Conservation (phyloP, 805 yeast genomes). For the Sungouiozyma ichnusensis region DNA sequence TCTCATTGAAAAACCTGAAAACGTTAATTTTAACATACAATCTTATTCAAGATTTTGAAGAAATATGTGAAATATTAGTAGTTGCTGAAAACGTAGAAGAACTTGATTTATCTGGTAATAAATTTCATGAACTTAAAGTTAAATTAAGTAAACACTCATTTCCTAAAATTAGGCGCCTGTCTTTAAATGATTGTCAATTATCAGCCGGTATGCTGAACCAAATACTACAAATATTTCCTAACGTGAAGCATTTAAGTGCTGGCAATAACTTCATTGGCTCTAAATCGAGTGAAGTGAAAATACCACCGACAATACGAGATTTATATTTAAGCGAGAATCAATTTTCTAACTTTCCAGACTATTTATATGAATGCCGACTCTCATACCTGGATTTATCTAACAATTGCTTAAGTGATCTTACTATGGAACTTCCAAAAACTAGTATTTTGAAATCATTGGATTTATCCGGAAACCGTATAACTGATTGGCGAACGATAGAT, state of each 20-base stretch:
- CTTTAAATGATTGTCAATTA: conserved; percentile 18
- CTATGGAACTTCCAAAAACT: neutral
- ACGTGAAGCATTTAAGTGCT: conserved; percentile 16
- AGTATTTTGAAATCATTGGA: conserved; percentile 31
- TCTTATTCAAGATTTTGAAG: conserved; percentile 35
- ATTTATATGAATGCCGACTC: conserved; percentile 2
- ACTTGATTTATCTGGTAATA: conserved; percentile 17
- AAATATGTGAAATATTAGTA: conserved; percentile 31
- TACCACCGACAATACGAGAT: conserved; percentile 8
- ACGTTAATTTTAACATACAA: conserved; percentile 53
- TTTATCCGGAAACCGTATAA: conserved; percentile 40
- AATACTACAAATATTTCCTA: conserved; percentile 29
- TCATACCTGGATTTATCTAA: conserved; percentile 8
- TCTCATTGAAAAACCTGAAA: conserved; percentile 16
- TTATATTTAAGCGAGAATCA: conserved; percentile 11
- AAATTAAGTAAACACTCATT: neutral
- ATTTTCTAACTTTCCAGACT: conserved; percentile 9
- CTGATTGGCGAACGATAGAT: conserved; percentile 41
- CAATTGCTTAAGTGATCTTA: conserved; percentile 4
- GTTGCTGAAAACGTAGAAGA: conserved; percentile 4
- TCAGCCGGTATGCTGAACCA: neutral
- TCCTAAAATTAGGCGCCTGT: conserved; percentile 11
- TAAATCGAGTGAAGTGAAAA: neutral
- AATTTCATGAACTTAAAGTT: conserved; percentile 3
- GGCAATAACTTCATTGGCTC: conserved; percentile 11